A percentile compares a stretch with the other conserved stretches of the same genome.
Conservation (phyloP, 1,284 basidiomycete genomes). For the Pholiota adiposa region DNA sequence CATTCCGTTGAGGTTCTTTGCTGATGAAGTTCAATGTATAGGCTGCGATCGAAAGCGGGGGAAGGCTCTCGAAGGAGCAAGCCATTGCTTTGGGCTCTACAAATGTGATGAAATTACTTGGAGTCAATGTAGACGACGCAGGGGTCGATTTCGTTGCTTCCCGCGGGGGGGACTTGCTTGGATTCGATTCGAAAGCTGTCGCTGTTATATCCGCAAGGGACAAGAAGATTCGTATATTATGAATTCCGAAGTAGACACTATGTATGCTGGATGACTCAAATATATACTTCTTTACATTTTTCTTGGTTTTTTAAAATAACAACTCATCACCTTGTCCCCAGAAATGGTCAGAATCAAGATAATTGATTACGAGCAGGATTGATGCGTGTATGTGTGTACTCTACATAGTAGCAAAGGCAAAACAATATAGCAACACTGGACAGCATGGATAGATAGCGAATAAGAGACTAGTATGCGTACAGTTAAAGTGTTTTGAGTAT, state of each 20-base stretch:
- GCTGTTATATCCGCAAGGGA: constrained; percentile 49
- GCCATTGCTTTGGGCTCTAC: constrained; percentile 62
- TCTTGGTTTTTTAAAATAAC: no score
- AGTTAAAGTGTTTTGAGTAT: not conserved
- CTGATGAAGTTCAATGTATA: constrained; percentile 20
- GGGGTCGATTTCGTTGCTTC: constrained; percentile 61
- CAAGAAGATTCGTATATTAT: constrained; percentile 33
- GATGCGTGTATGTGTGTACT: no score
- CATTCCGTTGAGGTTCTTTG: constrained; percentile 2
- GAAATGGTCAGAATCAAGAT: no score
- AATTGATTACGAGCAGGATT: no score
- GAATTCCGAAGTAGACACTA: not conserved
- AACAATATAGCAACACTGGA: no score
- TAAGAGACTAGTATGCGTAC: no score
- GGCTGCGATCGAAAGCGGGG: constrained; percentile 57
- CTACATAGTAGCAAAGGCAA: no score
- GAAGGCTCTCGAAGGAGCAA: constrained; percentile 52
- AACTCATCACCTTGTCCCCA: no score
- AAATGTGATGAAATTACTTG: constrained; percentile 66
- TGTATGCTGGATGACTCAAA: not conserved
- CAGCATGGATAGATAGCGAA: no score
- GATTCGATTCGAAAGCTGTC: constrained; percentile 54
- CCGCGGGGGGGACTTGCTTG: constrained; percentile 52
- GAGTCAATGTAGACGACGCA: constrained; percentile 34
- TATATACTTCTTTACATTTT: not conserved